Percentiles rank a stretch among this genome's conserved stretches.
phyloP scores from a whole-genome alignment of 2,329 filamentous ascomycete species.

The Alternaria incomplexa region DNA sequence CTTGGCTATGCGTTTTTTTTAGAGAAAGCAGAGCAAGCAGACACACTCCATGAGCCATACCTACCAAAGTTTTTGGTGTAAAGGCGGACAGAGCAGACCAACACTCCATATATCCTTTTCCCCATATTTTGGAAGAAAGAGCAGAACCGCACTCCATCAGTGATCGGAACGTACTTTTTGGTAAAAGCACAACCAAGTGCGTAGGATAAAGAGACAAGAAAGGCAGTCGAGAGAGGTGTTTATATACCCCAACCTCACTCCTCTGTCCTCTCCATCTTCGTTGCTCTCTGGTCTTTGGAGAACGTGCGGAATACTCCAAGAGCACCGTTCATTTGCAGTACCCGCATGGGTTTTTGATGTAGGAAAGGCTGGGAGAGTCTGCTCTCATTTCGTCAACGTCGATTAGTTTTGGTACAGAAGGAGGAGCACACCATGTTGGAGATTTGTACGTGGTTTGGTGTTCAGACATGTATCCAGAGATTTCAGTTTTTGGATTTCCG shows the following conservation, averaged over 20 bases:
- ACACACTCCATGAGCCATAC: too few species aligned
- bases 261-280: neutral
- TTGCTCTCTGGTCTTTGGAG: neutral
- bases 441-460: neutral
- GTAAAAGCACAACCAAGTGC: neutral
- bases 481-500: fast-evolving
- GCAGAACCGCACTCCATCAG: neutral
- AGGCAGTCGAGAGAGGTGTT: neutral
- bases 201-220: neutral
- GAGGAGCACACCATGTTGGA: neutral
- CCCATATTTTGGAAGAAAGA: neutral
- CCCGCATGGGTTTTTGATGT: neutral
- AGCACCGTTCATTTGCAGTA: neutral
- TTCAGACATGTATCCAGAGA: neutral
- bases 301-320: too few species aligned
- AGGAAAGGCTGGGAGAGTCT: neutral
- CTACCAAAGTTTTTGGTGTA: too few species aligned
- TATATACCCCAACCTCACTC: neutral
- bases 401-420: neutral
- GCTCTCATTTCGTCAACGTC: too few species aligned
- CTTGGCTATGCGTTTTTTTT: too few species aligned
- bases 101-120: too few species aligned
- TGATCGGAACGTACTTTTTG: too few species aligned
- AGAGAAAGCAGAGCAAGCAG: too few species aligned
- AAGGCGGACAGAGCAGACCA: too few species aligned